Base-by-base conservation (phyloP, 441 rosid species). In the Sinapis alba region DNA sequence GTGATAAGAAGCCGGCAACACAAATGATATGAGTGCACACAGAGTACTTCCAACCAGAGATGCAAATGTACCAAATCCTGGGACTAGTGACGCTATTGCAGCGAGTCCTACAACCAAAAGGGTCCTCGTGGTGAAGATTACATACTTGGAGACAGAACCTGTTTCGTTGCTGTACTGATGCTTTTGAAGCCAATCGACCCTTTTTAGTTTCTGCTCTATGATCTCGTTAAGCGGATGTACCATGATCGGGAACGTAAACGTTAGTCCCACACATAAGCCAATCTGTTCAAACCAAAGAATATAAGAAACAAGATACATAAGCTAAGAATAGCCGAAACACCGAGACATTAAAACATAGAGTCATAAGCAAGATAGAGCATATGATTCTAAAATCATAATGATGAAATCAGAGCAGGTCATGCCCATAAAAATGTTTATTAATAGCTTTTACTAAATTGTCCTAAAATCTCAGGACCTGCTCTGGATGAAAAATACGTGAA, bases 241-340 rank as follows among this genome's bases (percentile, higher is more conserved):
- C 98, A 88, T 90, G 75, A 93, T 86, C 0, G 98, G 98, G 67
- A 89, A 88, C 18, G 98, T 93, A 83, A 95, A 95, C 3, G 84
- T 64, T 27, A 95, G 78, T 62, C 88, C 98, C 87, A 91, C 68
- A 83, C 97, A 95, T 82, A 95, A 65, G 12, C 97, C 99, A 73
- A 90, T 78, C 98, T 95, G 90, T 76, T 65, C 38, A 56, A 73
- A 71, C 58, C 50, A 16, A 75, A 66, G 7, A 10, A 24, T 19
- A 64, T 21, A 24, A 13, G 15, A 13, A 23, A 45, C 15, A n/a
- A 23, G 24, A 20, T 34, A 26, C 9, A 57, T 9, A 28, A 51
- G 6, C 16, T 34, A 10, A 47, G 10, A 8, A 10, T n/a, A 10
- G 41, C 1, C 2, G 13, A 43, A 56, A 64, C 53, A 71, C 2